Evolutionary conservation across 2,329 filamentous ascomycete genomes (phyloP), one percentile per base, ranked within the genome.

Genomic region (Aspergillus ruber): DNA sequence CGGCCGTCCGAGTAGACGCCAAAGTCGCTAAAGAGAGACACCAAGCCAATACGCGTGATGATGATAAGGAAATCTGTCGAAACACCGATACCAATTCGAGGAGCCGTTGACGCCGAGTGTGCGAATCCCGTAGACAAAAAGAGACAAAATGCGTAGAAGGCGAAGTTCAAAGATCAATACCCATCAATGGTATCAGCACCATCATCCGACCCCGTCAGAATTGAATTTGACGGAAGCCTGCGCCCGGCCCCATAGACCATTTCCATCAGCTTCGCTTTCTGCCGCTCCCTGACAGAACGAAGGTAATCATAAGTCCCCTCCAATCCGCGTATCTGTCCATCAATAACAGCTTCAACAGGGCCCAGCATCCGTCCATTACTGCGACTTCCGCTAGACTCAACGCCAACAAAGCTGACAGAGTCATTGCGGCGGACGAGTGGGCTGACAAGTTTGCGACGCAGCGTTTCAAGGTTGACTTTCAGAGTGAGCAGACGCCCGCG

Each of bases 211-310:
- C 48, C 49, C 8, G 54, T 47, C 17, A 66, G 49, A 39, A 65
- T 56, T 2, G 65, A 52, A 15, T 49, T 52, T 3, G 55, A 51
- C 1, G 60, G 56, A 9, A 61, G 4, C 43, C 56, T 63, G 43
- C 64, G 62, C 15, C 70, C 70, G 2, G 69, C 66, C 4, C 83
- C 85, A 64, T 87, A 91, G 2, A 94, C 70, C 68, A 86, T 81
- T 71, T 91, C 84, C 79, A 93, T 82, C 57, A 93, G 74, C 68
- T 88, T 89, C 49, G 82, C 80, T 74, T 91, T 93, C 72, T 96
- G 91, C 56, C 79, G 79, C 54, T 88, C 81, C 36, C 91, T 75
- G 33, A 94, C 82, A 7, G 77, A 80, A 52, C 85, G 84, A 8
- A 97, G 76, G 63, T 94, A 87, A 10, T 79, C 78, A 57, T 90